phyloP scores from a whole-genome alignment of 106 monocot genomes.

The Phalaenopsis equestris region DNA sequence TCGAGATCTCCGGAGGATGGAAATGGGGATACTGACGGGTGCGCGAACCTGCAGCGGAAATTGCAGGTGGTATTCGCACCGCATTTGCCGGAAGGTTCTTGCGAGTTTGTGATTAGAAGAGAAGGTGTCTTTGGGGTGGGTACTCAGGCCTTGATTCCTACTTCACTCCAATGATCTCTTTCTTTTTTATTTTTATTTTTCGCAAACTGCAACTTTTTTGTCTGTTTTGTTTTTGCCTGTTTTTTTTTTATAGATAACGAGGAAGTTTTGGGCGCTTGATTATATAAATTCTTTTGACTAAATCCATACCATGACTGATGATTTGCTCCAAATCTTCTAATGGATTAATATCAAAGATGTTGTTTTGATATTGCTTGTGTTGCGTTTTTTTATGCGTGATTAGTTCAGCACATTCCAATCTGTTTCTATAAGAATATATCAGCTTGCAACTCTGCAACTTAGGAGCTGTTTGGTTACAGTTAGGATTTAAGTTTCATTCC shows the following conservation, averaged over 20 bases:
- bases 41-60: conserved; percentile 25
- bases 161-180: not conserved
- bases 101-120: conserved; percentile 58
- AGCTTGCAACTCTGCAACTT: not conserved
- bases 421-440: not conserved
- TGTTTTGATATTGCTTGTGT: not conserved
- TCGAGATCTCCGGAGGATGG: conserved; percentile 27
- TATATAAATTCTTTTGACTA: not conserved
- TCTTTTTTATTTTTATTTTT: not conserved
- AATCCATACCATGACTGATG: not conserved
- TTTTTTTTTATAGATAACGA: not conserved
- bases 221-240: not conserved
- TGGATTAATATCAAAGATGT: not conserved
- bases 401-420: not conserved
- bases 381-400: not conserved
- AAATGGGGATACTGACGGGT: not conserved
- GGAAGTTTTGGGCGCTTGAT: not conserved
- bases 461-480: not conserved
- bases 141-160: conserved; percentile 2
- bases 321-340: not conserved
- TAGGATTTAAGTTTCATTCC: too few species aligned
- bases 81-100: conserved; percentile 49
- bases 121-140: conserved; percentile 43
- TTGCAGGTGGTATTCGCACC: conserved; percentile 85
- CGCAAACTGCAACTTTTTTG: not conserved